Conservation (phyloP, 345 rosid genomes). For the Aquilaria sinensis region DNA sequence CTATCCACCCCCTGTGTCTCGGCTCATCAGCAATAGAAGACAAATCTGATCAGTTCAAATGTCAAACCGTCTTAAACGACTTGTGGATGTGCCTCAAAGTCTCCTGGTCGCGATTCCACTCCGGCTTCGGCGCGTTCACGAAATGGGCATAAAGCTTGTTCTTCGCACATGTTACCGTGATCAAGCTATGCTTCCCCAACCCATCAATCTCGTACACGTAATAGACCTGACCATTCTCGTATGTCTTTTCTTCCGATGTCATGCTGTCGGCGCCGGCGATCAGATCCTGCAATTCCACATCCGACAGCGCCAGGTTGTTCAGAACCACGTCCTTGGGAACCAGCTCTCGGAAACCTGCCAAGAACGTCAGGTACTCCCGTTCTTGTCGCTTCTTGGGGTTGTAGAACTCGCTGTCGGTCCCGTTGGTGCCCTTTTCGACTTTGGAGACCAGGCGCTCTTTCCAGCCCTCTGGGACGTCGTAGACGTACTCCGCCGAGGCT, state of each 20-base stretch:
- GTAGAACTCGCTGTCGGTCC: constrained; percentile 85
- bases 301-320: constrained; percentile 76
- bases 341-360: constrained; percentile 70
- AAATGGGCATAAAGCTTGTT: constrained; percentile 92
- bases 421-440: constrained; percentile 90
- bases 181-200: constrained; percentile 59
- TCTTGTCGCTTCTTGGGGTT: constrained; percentile 81
- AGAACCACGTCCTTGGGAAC: constrained; percentile 73
- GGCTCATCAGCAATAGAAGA: no score
- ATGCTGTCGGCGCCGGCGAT: constrained; percentile 68
- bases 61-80: constrained; percentile 70
- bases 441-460: constrained; percentile 88
- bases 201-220: constrained; percentile 84
- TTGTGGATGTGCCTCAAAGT: constrained; percentile 74
- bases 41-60: not conserved
- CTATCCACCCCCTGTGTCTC: no score
- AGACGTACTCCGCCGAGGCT: constrained; percentile 82
- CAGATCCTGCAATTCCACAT: constrained; percentile 78
- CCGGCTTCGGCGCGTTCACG: constrained; percentile 74
- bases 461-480: constrained; percentile 93
- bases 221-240: constrained; percentile 65
- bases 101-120: constrained; percentile 78
- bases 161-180: constrained; percentile 76
- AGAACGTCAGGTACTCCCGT: constrained; percentile 79
- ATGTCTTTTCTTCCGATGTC: constrained; percentile 53